A percentile compares a stretch with the other conserved stretches of the same genome.
Conservation (phyloP, 495 filamentous ascomycete genomes). For the Trichoderma asperelloides region DNA sequence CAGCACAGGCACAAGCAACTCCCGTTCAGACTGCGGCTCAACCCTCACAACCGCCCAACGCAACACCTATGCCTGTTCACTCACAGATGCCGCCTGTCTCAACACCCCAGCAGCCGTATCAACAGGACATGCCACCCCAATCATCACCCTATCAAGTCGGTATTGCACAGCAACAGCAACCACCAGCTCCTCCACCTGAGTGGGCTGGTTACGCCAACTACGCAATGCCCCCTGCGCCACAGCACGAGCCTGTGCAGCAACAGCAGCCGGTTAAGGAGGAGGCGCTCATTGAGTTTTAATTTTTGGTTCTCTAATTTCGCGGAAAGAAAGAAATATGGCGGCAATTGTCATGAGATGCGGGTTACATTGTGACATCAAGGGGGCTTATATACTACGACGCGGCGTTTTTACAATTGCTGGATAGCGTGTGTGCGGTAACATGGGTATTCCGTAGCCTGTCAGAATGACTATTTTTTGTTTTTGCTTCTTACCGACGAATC, state of each 20-base stretch:
- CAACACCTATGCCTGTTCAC: slow-evolving; percentile 13
- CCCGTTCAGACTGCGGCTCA: slow-evolving; percentile 36
- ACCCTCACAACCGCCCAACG: slow-evolving; percentile 23
- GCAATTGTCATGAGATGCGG: not conserved
- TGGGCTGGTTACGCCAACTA: slow-evolving; percentile 54
- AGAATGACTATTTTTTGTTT: not conserved
- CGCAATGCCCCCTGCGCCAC: slow-evolving; percentile 54
- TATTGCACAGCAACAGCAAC: slow-evolving; percentile 22
- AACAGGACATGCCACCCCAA: slow-evolving; percentile 19
- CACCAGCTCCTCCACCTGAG: slow-evolving; percentile 23
- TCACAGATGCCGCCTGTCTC: slow-evolving; percentile 12
- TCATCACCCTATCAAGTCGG: slow-evolving; percentile 12
- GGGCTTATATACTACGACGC: slow-evolving; percentile 15
- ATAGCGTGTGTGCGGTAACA: slow-evolving; percentile 1
- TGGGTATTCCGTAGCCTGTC: slow-evolving; percentile 3
- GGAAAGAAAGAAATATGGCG: not conserved
- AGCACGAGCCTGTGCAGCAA: slow-evolving; percentile 49
- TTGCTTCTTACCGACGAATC: no score
- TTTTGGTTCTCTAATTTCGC: slow-evolving; percentile 27
- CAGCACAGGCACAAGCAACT: slow-evolving; percentile 18
- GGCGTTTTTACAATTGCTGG: slow-evolving; percentile 11
- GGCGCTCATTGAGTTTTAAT: slow-evolving; percentile 77
- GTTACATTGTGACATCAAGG: slow-evolving; percentile 5
- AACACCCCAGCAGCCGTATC: slow-evolving; percentile 11
- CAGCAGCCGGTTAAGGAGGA: slow-evolving; percentile 60